These are phyloP conservation scores for Kockovaella imperatae DNA, from an alignment of 768 basidiomycete species.

Conservation along the genomic window DNA sequence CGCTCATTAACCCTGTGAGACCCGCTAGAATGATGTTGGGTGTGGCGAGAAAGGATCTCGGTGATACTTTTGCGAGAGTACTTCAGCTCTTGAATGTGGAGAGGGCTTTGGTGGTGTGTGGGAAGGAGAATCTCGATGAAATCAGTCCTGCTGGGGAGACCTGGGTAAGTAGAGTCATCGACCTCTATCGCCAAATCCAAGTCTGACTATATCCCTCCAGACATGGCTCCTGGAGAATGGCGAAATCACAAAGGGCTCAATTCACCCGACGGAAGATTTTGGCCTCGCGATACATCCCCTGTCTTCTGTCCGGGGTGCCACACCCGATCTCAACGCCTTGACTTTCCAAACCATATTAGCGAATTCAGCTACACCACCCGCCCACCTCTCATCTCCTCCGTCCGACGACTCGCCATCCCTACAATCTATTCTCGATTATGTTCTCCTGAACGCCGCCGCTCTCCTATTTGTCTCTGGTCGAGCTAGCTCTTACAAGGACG, in stretches of 20 bases:
- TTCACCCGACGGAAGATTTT: slow-evolving; percentile 63
- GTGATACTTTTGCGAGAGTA: slow-evolving; percentile 68
- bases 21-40: slow-evolving; percentile 88
- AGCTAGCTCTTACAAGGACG: slow-evolving; percentile 62
- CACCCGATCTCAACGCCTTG: slow-evolving; percentile 71
- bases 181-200: background rate
- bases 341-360: slow-evolving; percentile 61
- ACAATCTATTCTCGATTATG: slow-evolving; percentile 69
- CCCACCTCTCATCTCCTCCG: slow-evolving; percentile 32
- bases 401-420: slow-evolving; percentile 45
- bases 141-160: slow-evolving; percentile 90
- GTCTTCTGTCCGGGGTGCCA: slow-evolving; percentile 60
- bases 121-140: slow-evolving; percentile 84
- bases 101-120: slow-evolving; percentile 86
- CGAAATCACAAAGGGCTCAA: slow-evolving; percentile 54
- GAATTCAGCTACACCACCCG: slow-evolving; percentile 46
- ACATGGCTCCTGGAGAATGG: slow-evolving; percentile 59
- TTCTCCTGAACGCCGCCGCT: slow-evolving; percentile 83
- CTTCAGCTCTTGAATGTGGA: slow-evolving; percentile 65
- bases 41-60: slow-evolving; percentile 73
- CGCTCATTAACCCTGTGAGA: slow-evolving; percentile 80
- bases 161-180: slow-evolving; percentile 51
- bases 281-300: slow-evolving; percentile 68
- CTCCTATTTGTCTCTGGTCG: slow-evolving; percentile 75
- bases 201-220: slow-evolving; percentile 39